Percentiles rank a stretch among this genome's conserved stretches.
Conservation (phyloP, 768 basidiomycete genomes). For the Lentinula sp. region DNA sequence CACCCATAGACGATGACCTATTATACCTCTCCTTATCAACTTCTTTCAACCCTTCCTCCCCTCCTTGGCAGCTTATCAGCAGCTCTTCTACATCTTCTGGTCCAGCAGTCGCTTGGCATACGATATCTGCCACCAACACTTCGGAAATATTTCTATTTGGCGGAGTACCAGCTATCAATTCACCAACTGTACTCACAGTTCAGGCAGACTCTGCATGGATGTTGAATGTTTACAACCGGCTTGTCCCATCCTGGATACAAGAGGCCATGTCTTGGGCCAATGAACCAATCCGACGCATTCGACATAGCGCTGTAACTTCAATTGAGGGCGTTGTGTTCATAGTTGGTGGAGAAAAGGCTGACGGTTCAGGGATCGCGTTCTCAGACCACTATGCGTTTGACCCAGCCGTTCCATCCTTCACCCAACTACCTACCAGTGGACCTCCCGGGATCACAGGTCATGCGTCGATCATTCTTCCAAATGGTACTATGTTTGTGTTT, state of each 20-base stretch:
- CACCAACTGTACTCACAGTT: constrained; percentile 41
- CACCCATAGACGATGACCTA: constrained; percentile 67
- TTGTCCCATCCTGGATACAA: constrained; percentile 38
- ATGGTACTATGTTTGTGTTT: constrained; percentile 66
- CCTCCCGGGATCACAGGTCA: constrained; percentile 75
- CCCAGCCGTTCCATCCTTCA: constrained; percentile 44
- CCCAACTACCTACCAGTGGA: constrained; percentile 44
- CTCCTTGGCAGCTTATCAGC: constrained; percentile 64
- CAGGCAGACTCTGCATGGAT: constrained; percentile 59
- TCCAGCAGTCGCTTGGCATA: constrained; percentile 75
- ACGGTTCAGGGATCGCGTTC: constrained; percentile 64
- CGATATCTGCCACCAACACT: constrained; percentile 59
- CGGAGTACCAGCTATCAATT: constrained; percentile 63
- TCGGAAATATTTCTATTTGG: constrained; percentile 63
- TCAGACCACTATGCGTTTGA: constrained; percentile 62
- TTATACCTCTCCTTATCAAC: constrained; percentile 59
- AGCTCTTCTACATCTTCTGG: constrained; percentile 41
- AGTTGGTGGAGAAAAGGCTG: constrained; percentile 77
- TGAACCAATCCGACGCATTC: constrained; percentile 73
- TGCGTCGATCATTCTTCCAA: constrained; percentile 57
- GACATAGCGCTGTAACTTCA: constrained; percentile 56
- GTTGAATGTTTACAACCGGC: constrained; percentile 35
- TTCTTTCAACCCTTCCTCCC: constrained; percentile 51
- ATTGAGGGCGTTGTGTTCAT: constrained; percentile 54
- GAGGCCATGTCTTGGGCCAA: constrained; percentile 49